Evolutionary conservation across 768 basidiomycete genomes (phyloP), one percentile per base, ranked within the genome.

Genomic region (Chalciporus chontae): DNA sequence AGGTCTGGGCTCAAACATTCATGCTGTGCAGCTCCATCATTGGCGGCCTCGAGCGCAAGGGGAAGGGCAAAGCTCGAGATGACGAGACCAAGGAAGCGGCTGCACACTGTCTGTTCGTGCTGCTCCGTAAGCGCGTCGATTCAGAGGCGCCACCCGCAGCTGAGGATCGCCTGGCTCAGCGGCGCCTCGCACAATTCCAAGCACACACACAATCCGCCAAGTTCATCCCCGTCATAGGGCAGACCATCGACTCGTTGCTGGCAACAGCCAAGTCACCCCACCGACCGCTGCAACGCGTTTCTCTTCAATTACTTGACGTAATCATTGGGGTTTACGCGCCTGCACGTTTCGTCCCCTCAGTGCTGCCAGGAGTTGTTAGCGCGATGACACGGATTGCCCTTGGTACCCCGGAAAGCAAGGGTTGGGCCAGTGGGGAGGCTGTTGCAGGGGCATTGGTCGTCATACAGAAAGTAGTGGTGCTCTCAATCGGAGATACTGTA

Each of bases 41-140:
- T 6, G 83, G 83, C 17, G 78, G 80, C 13, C 70, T 86, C 8
- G 85, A 83, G 48, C 74, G 72, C 19, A 90, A 82, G 64, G 83
- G 78, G n/a, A 87, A 84, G 61, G 77, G 68, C 14, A 85, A 78
- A 62, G 74, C 73, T 29, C 76, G 87, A 40, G 84, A 86, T 53
- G 92, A 95, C 44, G 93, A 96, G 65, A 85, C 89, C 9, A 85
- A 85, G 63, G 73, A 81, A 34, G 87, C 90, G 15, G 89, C 90
- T 4, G 78, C 80, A 14, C 69, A 65, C 21, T 88, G 91, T 55
- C 70, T 96, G 8, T 65, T 76, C 43, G 70, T 79, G 3, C 73
- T 97, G 2, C 65, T 94, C 31, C 81, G 74, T 42, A 69, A 78
- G 47, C 76, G 82, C 50, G 63, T 61, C 11, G 56, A 64, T 9